These are phyloP conservation scores for Wickerhamiella musiphila DNA, from an alignment of 805 yeast species.

Conservation along the genomic window DNA sequence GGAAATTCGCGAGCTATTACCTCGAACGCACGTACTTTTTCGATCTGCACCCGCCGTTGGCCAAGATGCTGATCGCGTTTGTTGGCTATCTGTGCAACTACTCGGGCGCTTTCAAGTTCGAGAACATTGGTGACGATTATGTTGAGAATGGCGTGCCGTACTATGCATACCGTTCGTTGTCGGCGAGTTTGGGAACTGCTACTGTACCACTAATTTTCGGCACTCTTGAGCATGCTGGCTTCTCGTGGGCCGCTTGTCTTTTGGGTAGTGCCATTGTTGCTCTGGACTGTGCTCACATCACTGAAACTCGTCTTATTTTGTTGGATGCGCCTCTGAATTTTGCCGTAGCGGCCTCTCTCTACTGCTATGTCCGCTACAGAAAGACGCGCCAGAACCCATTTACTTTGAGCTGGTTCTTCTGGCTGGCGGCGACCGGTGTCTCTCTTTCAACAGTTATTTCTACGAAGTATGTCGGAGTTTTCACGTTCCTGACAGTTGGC, in stretches of 20 bases:
- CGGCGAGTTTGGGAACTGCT: constrained; percentile 66
- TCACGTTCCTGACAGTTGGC: constrained; percentile 77
- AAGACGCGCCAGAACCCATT: constrained; percentile 49
- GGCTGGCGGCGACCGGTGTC: constrained; percentile 74
- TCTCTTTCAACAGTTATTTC: constrained; percentile 80
- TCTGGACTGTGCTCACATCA: constrained; percentile 67
- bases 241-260: constrained; percentile 56
- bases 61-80: constrained; percentile 79
- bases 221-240: constrained; percentile 62
- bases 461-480: constrained; percentile 93
- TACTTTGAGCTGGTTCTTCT: constrained; percentile 78
- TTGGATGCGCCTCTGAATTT: constrained; percentile 82
- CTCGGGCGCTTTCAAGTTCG: constrained; percentile 80
- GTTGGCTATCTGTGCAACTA: constrained; percentile 77
- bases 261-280: constrained; percentile 47
- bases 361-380: constrained; percentile 55
- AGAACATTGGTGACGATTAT: constrained; percentile 51
- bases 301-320: constrained; percentile 75
- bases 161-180: constrained; percentile 65
- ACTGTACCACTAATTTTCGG: constrained; percentile 78
- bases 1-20: constrained; percentile 88
- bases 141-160: constrained; percentile 67
- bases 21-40: constrained; percentile 78
- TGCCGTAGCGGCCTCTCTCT: constrained; percentile 73
- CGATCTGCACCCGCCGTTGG: constrained; percentile 96